phyloP scores from a whole-genome alignment of 805 yeast genomes.

The Ogataea haglerorum region DNA sequence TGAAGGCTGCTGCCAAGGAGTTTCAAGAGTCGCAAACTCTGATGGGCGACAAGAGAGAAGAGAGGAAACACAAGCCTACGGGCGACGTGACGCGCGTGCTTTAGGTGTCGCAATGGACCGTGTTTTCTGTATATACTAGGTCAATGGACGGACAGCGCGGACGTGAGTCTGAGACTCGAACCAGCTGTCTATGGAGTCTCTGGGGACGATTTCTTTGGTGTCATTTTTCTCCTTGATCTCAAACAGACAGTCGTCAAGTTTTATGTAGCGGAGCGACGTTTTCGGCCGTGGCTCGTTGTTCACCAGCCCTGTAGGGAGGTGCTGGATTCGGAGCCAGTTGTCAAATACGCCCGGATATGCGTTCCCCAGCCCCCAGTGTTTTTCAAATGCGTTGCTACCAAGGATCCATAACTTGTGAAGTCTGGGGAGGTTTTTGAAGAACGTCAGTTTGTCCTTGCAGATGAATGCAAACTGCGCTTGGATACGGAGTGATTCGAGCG shows the following conservation, averaged over 20 bases:
- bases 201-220: constrained; percentile 34
- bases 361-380: constrained; percentile 54
- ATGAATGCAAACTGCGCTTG: constrained; percentile 35
- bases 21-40: background rate
- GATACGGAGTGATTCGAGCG: constrained; percentile 39
- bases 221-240: constrained; percentile 31
- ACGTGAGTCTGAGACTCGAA: constrained; percentile 34
- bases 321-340: constrained; percentile 55
- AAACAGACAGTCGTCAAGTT: constrained; percentile 49
- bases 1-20: constrained; percentile 3
- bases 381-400: constrained; percentile 50
- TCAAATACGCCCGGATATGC: constrained; percentile 52
- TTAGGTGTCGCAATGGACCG: background rate
- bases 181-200: constrained; percentile 47
- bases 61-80: background rate
- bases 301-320: constrained; percentile 43
- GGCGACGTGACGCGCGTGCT: background rate
- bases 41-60: background rate
- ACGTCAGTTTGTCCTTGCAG: constrained; percentile 24
- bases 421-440: constrained; percentile 27
- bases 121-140: too few species aligned
- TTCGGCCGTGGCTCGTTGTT: constrained; percentile 12
- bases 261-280: constrained; percentile 33
- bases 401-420: constrained; percentile 42
- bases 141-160: constrained; percentile 1